Percentiles rank a stretch among this genome's conserved stretches.
These are phyloP conservation scores for Cyclospora cayetanensis DNA, from an alignment of 169 alveolate genomes.

Conservation along the genomic window DNA sequence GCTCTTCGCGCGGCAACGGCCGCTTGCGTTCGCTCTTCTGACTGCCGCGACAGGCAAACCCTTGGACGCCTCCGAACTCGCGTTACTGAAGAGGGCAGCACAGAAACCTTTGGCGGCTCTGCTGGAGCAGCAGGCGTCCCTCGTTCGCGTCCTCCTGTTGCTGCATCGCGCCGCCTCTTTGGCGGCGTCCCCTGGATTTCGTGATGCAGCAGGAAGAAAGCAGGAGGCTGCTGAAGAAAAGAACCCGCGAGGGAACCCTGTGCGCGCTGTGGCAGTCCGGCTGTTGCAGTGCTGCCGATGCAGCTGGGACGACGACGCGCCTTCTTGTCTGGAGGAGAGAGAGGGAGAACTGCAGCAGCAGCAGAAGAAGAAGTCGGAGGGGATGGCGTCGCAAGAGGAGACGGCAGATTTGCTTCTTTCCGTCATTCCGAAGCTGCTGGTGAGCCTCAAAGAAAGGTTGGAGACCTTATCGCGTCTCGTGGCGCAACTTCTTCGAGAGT, in stretches of 20 bases:
- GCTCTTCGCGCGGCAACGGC: too few species aligned
- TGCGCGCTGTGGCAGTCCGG: conserved; percentile 1
- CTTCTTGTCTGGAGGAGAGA: too few species aligned
- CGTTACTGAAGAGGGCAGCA: conserved; percentile 12
- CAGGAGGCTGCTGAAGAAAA: neutral
- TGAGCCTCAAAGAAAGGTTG: neutral
- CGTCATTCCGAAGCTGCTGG: neutral
- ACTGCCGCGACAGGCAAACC: conserved; percentile 10
- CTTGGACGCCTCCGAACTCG: neutral
- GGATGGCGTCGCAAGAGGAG: neutral
- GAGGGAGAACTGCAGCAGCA: neutral
- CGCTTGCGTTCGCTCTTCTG: too few species aligned
- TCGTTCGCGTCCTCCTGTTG: neutral
- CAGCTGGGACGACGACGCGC: too few species aligned
- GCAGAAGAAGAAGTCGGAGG: neutral
- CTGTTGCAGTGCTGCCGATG: conserved; percentile 16
- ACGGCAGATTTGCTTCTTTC: neutral
- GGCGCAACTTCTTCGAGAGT: conserved; percentile 31
- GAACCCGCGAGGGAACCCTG: too few species aligned
- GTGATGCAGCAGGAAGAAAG: neutral
- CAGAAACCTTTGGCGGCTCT: conserved; percentile 8
- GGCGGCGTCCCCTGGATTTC: neutral
- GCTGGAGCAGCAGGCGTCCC: conserved; percentile 31
- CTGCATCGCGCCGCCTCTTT: conserved; percentile 13
- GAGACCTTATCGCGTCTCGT: neutral